Conservation (phyloP, 108 stramenopile species). For the Cyclotella choctawhatcheeana region DNA sequence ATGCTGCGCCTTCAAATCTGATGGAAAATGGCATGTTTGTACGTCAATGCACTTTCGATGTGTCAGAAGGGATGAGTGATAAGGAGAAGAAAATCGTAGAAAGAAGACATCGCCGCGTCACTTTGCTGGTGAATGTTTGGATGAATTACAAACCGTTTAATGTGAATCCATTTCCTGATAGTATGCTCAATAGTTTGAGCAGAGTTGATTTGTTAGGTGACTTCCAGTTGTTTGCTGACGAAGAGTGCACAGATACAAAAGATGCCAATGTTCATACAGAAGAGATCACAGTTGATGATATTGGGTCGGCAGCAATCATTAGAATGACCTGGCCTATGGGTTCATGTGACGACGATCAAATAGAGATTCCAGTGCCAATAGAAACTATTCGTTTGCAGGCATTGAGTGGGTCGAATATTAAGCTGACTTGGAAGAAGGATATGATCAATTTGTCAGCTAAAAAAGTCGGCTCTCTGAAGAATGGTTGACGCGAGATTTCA, state of each 20-base stretch:
- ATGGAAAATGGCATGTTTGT: slow-evolving; percentile 63
- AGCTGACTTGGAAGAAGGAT: slow-evolving; percentile 7
- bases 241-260: not conserved
- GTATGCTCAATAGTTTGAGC: slow-evolving; percentile 40
- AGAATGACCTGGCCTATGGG: slow-evolving; percentile 73
- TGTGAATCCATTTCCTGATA: slow-evolving; percentile 43
- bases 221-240: slow-evolving; percentile 17
- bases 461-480: not conserved
- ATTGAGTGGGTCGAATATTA: slow-evolving; percentile 9
- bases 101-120: slow-evolving; percentile 44
- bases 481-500: not conserved
- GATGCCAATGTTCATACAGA: not conserved
- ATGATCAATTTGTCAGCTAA: slow-evolving; percentile 1
- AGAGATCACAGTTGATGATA: not conserved
- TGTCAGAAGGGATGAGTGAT: slow-evolving; percentile 22
- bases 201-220: slow-evolving; percentile 31
- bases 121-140: slow-evolving; percentile 53
- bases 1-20: slow-evolving; percentile 76
- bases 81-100: slow-evolving; percentile 23
- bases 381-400: slow-evolving; percentile 20
- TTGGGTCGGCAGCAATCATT: not conserved
- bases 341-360: slow-evolving; percentile 50
- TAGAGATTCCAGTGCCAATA: slow-evolving; percentile 59
- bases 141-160: slow-evolving; percentile 42
- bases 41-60: slow-evolving; percentile 36